Base-by-base conservation (phyloP, 2,329 filamentous ascomycete genomes). In the Neofusicoccum sp. region DNA sequence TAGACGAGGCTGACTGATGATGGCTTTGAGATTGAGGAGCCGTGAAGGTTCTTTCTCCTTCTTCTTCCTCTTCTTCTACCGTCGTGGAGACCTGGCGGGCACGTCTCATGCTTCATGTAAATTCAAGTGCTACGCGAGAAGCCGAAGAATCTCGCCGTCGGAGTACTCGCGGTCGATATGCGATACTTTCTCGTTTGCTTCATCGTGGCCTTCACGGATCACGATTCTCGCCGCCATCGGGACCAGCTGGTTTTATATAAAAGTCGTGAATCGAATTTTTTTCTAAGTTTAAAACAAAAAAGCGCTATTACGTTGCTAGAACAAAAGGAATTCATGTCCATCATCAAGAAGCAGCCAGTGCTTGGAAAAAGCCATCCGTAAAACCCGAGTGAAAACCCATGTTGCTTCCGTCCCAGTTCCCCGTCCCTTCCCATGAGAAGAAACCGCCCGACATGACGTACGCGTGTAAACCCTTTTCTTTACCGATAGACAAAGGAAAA, bases 261-360 rank as follows among this genome's bases (percentile, higher is more conserved):
- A 56, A 56, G 51, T 43, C 51, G 28, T 34, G 28, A 34, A 40
- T 56, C 28, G 20, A 44, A 24, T 33, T 56, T 33, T 48, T 48
- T 48, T 48, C 45, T 48, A 48, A 11, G 45, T n/a, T 48, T 48
- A 30, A 48, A 28, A n/a, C n/a, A 24, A 43, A 56, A 33, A 20
- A 20, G 38, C 43, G 49, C 34, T 30, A 56, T 56, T 56, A 56
- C 36, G 38, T 43, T 30, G 36, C 36, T 26, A 56, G 33, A 56
- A 56, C 51, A 56, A 56, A 56, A 43, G 51, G 33, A 56, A 56
- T 16, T 56, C 51, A 56, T 56, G 33, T 14, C 51, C 51, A 56
- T 56, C 51, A 41, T 43, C 51, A 20, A 54, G 36, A 56, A 56
- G 51, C 38, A 56, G 51, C 51, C 51, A 56, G 51, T 56, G 51